Evolutionary conservation across 1,284 basidiomycete species (phyloP).

Genomic region (Sphagnurus paluster): DNA sequence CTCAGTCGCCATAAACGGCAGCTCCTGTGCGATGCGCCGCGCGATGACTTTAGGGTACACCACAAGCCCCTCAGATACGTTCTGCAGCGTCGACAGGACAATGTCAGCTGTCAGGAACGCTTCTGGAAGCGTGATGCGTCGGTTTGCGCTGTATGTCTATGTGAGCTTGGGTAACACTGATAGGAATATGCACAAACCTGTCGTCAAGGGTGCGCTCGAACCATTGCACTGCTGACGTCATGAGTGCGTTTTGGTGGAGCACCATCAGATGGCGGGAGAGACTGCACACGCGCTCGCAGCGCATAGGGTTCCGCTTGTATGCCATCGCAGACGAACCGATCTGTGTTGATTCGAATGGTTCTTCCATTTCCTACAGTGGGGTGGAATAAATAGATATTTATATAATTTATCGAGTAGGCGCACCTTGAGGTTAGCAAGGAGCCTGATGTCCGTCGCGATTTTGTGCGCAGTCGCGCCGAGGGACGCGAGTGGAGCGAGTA

Average conservation of each 20-base stretch:
- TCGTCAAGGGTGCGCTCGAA: constrained; percentile 96
- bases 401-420: neutral
- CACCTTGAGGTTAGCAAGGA: constrained; percentile 91
- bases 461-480: constrained; percentile 97
- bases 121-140: constrained; percentile 94
- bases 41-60: constrained; percentile 97
- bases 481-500: constrained; percentile 86
- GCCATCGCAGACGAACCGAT: constrained; percentile 99
- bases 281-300: constrained; percentile 95
- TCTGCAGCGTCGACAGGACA: constrained; percentile 92
- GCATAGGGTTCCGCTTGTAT: constrained; percentile 99
- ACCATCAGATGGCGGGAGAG: constrained; percentile 92
- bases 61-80: constrained; percentile 95
- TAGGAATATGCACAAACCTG: constrained; percentile 48
- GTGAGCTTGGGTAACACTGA: too few species aligned
- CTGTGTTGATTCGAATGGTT: constrained; percentile 98
- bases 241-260: constrained; percentile 90
- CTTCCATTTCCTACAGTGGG: constrained; percentile 82
- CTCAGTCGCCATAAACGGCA: constrained; percentile 99
- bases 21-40: constrained; percentile 89
- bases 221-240: constrained; percentile 94
- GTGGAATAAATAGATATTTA: neutral
- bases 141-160: constrained; percentile 90
- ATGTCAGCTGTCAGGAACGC: constrained; percentile 98
- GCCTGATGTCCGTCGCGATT: constrained; percentile 93